A percentile compares a stretch with the other conserved stretches of the same genome.
phyloP scores from a whole-genome alignment of 2,329 filamentous ascomycete genomes.

The Acephala macrosclerotiorum region DNA sequence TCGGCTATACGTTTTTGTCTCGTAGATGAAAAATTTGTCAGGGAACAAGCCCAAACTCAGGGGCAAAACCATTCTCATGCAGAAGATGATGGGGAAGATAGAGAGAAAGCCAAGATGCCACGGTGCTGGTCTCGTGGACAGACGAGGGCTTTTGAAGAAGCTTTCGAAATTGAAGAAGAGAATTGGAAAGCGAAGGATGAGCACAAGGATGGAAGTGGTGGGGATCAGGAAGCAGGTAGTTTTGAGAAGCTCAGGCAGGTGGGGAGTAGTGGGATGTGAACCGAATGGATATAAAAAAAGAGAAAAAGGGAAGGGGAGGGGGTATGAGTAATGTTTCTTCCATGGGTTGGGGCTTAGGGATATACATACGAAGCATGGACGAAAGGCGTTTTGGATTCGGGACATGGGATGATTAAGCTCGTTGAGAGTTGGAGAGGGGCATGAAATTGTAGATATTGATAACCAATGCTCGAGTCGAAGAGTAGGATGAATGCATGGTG shows the following conservation, averaged over 20 bases:
- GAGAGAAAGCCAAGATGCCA: slow-evolving; percentile 54
- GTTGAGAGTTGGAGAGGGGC: not conserved
- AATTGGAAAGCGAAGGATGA: slow-evolving; percentile 32
- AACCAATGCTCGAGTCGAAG: too few relatives aligned
- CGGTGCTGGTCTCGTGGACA: slow-evolving; percentile 75
- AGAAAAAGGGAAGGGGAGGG: not conserved
- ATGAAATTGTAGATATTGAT: slow-evolving; percentile 8
- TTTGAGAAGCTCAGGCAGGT: slow-evolving; percentile 41
- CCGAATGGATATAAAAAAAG: slow-evolving; percentile 3
- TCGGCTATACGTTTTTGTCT: slow-evolving; percentile 72
- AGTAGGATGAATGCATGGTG: too few relatives aligned
- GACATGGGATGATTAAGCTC: slow-evolving; percentile 6
- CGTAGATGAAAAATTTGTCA: slow-evolving; percentile 64
- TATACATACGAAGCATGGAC: not conserved
- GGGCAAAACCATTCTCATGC: not conserved
- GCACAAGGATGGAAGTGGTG: not conserved
- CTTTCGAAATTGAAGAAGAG: slow-evolving; percentile 69
- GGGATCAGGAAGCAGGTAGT: slow-evolving; percentile 12
- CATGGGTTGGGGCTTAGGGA: not conserved
- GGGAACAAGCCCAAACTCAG: slow-evolving; percentile 15
- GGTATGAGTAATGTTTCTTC: not conserved
- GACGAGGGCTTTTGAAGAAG: slow-evolving; percentile 71
- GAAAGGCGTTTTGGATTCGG: slow-evolving; percentile 2
- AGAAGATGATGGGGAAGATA: slow-evolving; percentile 54
- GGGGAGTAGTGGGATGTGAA: slow-evolving; percentile 40